Evolutionary conservation across 257 asterid genomes (phyloP).

Genomic region (Osmanthus fragrans): DNA sequence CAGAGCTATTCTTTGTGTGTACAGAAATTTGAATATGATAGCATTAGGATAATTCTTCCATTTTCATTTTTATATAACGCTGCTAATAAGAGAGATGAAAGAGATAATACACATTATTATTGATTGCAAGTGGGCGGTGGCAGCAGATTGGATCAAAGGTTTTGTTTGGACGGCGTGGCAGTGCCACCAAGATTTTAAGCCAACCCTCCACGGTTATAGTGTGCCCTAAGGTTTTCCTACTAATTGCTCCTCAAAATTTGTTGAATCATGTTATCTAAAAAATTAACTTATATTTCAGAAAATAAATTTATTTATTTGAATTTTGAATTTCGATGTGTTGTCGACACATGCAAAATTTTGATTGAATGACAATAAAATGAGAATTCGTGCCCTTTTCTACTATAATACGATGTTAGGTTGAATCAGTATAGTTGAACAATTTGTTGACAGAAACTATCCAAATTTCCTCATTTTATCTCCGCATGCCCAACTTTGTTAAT

Average conservation of each 20-base stretch:
- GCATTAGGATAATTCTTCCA: background rate
- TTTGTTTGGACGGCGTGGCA: conserved; percentile 90
- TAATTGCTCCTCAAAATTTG: no score
- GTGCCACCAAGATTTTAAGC: conserved; percentile 55
- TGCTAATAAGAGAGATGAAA: background rate
- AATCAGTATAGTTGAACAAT: no score
- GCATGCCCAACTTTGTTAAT: no score
- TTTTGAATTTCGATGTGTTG: background rate
- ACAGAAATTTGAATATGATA: background rate
- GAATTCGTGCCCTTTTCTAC: no score
- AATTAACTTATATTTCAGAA: no score
- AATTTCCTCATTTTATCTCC: no score
- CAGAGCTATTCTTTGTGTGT: no score
- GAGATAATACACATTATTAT: conserved; percentile 18
- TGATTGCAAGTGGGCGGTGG: conserved; percentile 81
- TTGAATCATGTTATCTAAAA: no score
- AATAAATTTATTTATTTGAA: background rate
- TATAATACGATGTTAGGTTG: no score
- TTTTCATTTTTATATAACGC: background rate
- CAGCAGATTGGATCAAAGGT: conserved; percentile 57
- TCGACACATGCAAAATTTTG: no score
- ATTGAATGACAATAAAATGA: no score
- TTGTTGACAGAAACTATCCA: no score
- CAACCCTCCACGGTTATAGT: conserved; percentile 42
- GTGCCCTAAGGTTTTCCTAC: conserved; percentile 21